Conservation (phyloP, 495 filamentous ascomycete genomes). For the Bathelium albidoporum region DNA sequence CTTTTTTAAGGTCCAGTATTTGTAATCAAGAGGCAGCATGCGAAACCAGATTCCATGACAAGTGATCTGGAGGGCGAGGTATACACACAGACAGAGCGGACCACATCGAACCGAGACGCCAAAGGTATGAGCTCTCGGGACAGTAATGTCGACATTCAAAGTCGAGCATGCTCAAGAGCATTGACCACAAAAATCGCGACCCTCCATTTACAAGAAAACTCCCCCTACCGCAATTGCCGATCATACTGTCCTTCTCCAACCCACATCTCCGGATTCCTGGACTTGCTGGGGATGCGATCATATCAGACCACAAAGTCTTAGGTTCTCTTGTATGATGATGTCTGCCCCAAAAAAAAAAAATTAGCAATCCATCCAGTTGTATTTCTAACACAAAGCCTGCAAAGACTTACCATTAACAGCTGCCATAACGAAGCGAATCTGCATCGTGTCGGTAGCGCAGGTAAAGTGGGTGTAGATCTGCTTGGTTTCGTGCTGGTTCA, state of each 20-base stretch:
- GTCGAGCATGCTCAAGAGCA: background rate
- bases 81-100: background rate
- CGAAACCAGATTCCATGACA: background rate
- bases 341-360: constrained; percentile 55
- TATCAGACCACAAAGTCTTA: constrained; percentile 95
- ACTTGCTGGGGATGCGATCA: constrained; percentile 33
- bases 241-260: background rate
- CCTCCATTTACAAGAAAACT: background rate
- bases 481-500: constrained; percentile 98
- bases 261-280: background rate
- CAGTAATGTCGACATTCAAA: background rate
- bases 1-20: background rate
- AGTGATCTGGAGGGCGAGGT: background rate
- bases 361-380: constrained; percentile 11
- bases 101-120: background rate
- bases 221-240: background rate
- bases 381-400: background rate
- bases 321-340: constrained; percentile 99
- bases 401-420: constrained; percentile 85
- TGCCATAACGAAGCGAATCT: constrained; percentile 99
- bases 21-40: background rate
- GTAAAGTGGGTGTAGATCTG: constrained; percentile 99
- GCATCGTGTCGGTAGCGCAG: constrained; percentile 88
- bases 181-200: background rate
- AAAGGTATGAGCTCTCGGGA: background rate